Conservation (phyloP, 768 basidiomycete species). For the Agaricus subrufescens region DNA sequence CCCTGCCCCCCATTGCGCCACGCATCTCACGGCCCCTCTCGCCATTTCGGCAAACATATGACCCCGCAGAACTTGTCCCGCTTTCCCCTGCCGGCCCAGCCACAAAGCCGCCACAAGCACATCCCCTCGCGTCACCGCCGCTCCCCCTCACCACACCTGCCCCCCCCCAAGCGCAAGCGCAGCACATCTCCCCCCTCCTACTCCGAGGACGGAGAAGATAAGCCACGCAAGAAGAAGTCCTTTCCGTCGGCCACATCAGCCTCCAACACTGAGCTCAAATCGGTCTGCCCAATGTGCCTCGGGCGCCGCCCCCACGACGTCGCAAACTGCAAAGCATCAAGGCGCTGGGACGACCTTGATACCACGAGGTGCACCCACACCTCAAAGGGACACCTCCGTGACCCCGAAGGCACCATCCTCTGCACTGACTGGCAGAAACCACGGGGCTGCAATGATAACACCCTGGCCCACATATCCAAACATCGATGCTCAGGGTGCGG, state of each 20-base stretch:
- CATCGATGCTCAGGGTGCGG: constrained; percentile 44
- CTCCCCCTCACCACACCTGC: too few relatives aligned
- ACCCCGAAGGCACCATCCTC: constrained; percentile 16
- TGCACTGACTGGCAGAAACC: constrained; percentile 31
- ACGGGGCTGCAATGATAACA: constrained; percentile 18
- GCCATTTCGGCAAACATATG: too few relatives aligned
- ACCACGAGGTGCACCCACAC: constrained; percentile 14
- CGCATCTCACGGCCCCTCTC: too few relatives aligned
- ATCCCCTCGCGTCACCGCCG: too few relatives aligned
- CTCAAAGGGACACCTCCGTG: constrained; percentile 15
- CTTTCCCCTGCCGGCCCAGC: too few relatives aligned
- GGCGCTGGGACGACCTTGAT: background rate
- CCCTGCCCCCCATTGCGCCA: too few relatives aligned
- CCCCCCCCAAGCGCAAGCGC: too few relatives aligned
- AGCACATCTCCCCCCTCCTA: too few relatives aligned
- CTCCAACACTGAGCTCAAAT: constrained; percentile 7
- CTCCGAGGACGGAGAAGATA: background rate
- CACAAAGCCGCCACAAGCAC: too few relatives aligned
- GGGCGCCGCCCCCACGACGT: constrained; percentile 22
- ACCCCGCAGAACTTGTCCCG: too few relatives aligned
- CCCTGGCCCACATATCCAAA: constrained; percentile 13
- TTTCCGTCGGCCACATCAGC: background rate
- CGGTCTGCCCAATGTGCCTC: constrained; percentile 30
- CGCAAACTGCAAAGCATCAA: constrained; percentile 10
- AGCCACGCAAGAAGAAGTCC: background rate